Evolutionary conservation across 352 stramenopile species (phyloP).

Genomic region (Phytophthora meadii): DNA sequence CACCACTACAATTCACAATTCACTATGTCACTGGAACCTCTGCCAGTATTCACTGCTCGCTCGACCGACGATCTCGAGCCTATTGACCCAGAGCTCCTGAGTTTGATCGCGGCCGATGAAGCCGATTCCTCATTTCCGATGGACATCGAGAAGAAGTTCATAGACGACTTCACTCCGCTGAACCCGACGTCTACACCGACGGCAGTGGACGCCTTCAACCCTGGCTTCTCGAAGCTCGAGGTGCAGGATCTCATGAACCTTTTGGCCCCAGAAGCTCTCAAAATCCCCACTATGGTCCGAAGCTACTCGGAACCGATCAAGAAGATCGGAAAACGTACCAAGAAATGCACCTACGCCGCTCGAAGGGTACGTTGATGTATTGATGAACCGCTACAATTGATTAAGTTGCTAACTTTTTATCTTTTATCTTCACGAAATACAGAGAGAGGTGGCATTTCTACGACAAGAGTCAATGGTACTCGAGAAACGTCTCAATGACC

Average conservation of each 20-base stretch:
- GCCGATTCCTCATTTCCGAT: conserved; percentile 15
- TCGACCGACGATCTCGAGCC: conserved; percentile 37
- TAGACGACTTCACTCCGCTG: conserved; percentile 44
- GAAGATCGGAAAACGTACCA: conserved; percentile 46
- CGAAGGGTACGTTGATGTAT: conserved; percentile 42
- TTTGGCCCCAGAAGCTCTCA: conserved; percentile 29
- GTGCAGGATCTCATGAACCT: conserved; percentile 50
- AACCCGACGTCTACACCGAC: conserved; percentile 46
- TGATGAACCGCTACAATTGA: neutral
- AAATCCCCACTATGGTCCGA: conserved; percentile 29
- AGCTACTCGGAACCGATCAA: conserved; percentile 33
- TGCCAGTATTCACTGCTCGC: conserved; percentile 38
- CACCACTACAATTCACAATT: neutral
- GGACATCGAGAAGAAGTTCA: conserved; percentile 19
- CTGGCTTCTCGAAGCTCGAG: conserved; percentile 42
- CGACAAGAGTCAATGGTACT: conserved; percentile 43
- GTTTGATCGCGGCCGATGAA: conserved; percentile 40
- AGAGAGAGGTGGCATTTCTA: conserved; percentile 57
- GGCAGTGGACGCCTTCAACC: conserved; percentile 42
- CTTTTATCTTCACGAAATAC: conserved; percentile 8
- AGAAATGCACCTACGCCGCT: conserved; percentile 72
- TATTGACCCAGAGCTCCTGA: conserved; percentile 44
- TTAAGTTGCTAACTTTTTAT: conserved; percentile 19
- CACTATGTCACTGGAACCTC: conserved; percentile 43
- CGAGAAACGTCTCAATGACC: conserved; percentile 40